Percentiles rank a stretch among this genome's conserved stretches.
Conservation (phyloP, 768 basidiomycete species). For the Podaxis mareebaensis region DNA sequence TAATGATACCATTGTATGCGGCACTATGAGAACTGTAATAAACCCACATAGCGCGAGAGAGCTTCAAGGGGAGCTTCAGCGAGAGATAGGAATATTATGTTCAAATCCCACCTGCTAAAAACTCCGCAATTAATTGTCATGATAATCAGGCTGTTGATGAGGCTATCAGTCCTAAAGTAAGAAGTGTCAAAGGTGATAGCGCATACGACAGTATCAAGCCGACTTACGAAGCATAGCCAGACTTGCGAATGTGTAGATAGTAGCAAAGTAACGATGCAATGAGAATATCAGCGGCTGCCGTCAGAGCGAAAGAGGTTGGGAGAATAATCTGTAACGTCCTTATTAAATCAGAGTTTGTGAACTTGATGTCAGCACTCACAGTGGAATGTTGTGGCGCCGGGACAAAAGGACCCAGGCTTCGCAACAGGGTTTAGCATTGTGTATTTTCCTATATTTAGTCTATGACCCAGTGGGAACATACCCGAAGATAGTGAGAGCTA, state of each 20-base stretch:
- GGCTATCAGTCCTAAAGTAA: background rate
- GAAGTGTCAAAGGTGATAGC: background rate
- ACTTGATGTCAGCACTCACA: background rate
- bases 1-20: conserved; percentile 4
- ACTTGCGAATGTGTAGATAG: conserved; percentile 17
- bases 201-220: conserved; percentile 4
- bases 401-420: background rate
- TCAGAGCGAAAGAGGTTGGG: background rate
- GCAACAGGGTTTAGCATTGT: background rate
- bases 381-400: background rate
- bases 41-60: conserved; percentile 17
- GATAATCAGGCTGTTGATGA: conserved; percentile 8
- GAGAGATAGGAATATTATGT: background rate
- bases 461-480: background rate
- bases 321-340: background rate
- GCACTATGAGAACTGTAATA: conserved; percentile 12
- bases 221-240: conserved; percentile 15
- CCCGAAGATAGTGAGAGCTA: background rate
- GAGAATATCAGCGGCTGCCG: conserved; percentile 15
- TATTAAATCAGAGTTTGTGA: background rate
- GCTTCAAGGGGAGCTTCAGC: background rate
- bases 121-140: conserved; percentile 19
- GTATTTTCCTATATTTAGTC: background rate
- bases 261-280: conserved; percentile 15
- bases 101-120: conserved; percentile 15